Base-by-base conservation (phyloP, 805 yeast species). In the Ogataea trehaloabstinens region DNA sequence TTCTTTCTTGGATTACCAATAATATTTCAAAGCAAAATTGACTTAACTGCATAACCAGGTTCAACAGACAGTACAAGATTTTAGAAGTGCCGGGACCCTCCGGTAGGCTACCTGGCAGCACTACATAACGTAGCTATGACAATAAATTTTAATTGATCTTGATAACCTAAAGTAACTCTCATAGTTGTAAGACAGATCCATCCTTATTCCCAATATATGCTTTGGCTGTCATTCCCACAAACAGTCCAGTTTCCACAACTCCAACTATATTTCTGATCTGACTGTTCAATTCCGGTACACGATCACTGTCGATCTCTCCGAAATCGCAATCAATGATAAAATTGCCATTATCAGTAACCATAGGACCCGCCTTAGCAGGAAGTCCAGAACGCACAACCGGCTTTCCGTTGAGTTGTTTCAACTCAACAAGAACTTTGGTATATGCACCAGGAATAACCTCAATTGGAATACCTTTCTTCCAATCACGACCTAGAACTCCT, bases 161-260 rank as follows among this genome's bases (percentile, higher is more conserved):
- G n/a, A n/a, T n/a, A n/a, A n/a, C n/a, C n/a, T n/a, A n/a, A n/a
- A n/a, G n/a, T n/a, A n/a, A n/a, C n/a, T n/a, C n/a, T n/a, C n/a
- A n/a, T n/a, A n/a, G n/a, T n/a, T n/a, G n/a, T n/a, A n/a, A n/a
- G n/a, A 60, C 52, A 13, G 61, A 53, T 6, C 99, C 99, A 56
- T 78, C 79, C 30, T 78, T 71, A 58, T 87, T 88, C 33, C 99
- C 99, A 58, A 93, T 86, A 64, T 90, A 93, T 5, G 91, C 93
- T 59, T 76, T 85, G 34, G 68, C 67, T 19, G 95, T 91, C 77
- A 79, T 72, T 37, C 71, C 71, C 32, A 80, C 76, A 66, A 93
- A 93, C 45, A 93, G 68, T 1, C 99, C 99, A 7, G 96, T 90
- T 64, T 93, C 99, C 12, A 93, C 97, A 20, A 93, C 97, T 32